Conservation (phyloP, 1,139 yeast species). For the Yamadazyma diddensiae region DNA sequence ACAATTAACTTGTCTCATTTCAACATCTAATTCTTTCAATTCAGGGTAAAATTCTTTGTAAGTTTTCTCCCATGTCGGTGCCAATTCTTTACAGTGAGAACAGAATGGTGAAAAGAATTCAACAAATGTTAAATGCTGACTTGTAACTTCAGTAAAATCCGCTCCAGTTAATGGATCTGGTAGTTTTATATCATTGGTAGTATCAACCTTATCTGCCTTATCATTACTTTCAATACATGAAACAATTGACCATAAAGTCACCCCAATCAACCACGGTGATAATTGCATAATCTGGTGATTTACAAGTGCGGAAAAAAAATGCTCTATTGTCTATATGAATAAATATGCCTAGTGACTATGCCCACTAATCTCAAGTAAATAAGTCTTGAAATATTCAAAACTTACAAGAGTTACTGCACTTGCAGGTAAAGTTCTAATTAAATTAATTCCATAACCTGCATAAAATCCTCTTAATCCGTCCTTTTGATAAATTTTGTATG, state of each 20-base stretch:
- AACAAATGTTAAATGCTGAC: slow-evolving; percentile 51
- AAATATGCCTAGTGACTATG: too few species aligned
- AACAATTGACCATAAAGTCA: too few species aligned
- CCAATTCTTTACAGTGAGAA: slow-evolving; percentile 62
- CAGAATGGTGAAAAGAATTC: slow-evolving; percentile 74
- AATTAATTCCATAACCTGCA: slow-evolving; percentile 83
- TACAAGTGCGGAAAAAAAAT: too few species aligned
- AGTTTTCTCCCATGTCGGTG: slow-evolving; percentile 63
- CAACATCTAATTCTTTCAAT: slow-evolving; percentile 41
- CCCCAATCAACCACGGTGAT: too few species aligned
- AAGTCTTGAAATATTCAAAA: slow-evolving; percentile 78
- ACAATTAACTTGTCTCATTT: slow-evolving; percentile 71
- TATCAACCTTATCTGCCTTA: neutral
- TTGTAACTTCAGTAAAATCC: slow-evolving; percentile 43
- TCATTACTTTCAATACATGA: too few species aligned
- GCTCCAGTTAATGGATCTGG: slow-evolving; percentile 25
- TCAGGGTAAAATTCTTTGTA: slow-evolving; percentile 39
- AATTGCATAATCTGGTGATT: too few species aligned
- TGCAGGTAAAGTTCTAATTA: slow-evolving; percentile 91
- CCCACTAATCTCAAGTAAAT: slow-evolving; percentile 43
- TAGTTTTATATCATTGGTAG: slow-evolving; percentile 11
- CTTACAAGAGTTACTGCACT: slow-evolving; percentile 93
- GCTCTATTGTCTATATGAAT: too few species aligned
- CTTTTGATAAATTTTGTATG: slow-evolving; percentile 50
- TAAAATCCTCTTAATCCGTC: slow-evolving; percentile 87